Conservation (phyloP, 2,329 filamentous ascomycete species). For the Epichloe coenophiala region DNA sequence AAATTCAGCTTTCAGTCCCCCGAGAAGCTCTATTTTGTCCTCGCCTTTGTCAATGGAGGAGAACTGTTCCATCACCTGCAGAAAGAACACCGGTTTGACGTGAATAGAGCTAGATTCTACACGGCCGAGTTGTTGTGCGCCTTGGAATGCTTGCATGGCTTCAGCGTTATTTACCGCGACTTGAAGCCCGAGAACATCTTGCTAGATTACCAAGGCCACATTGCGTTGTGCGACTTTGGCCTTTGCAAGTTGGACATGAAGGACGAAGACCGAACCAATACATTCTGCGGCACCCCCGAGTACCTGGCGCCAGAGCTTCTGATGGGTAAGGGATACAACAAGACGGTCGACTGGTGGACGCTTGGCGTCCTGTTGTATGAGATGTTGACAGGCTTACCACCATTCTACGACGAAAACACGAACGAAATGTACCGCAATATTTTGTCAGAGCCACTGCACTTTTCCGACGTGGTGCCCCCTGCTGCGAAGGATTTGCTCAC, state of each 20-base stretch:
- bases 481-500: conserved; percentile 87
- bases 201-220: conserved; percentile 93
- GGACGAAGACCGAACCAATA: conserved; percentile 96
- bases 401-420: conserved; percentile 98
- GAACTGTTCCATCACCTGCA: conserved; percentile 97
- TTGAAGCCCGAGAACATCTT: conserved; percentile 83
- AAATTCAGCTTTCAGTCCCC: conserved; percentile 98
- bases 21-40: conserved; percentile 92
- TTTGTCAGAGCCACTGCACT: conserved; percentile 85
- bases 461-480: conserved; percentile 87
- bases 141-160: conserved; percentile 89
- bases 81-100: conserved; percentile 93
- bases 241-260: conserved; percentile 99
- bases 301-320: conserved; percentile 92
- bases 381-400: conserved; percentile 93
- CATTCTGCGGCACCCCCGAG: conserved; percentile 95
- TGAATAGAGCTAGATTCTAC: conserved; percentile 93
- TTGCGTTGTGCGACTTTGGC: conserved; percentile 94
- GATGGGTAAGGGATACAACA: conserved; percentile 90
- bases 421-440: conserved; percentile 99
- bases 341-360: conserved; percentile 99
- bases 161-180: conserved; percentile 88
- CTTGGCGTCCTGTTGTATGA: conserved; percentile 93
- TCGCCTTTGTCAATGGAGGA: conserved; percentile 95
- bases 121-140: conserved; percentile 92